Evolutionary conservation across 495 filamentous ascomycete species (phyloP).

Genomic region (Staphylotrichum longicolle): DNA sequence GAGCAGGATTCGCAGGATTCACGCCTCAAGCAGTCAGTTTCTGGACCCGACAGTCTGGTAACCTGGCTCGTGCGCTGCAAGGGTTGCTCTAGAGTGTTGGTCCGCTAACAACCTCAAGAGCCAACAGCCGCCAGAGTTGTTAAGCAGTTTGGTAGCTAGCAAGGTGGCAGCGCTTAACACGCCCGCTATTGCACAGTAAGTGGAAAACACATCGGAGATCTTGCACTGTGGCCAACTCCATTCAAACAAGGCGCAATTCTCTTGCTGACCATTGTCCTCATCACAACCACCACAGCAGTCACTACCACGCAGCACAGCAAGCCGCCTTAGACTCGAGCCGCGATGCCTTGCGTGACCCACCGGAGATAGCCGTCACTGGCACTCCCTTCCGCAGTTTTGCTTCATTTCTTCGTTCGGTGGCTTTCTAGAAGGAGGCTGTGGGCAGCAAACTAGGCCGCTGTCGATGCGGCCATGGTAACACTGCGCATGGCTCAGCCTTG

Average conservation of each 20-base stretch:
- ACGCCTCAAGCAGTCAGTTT: too few relatives aligned
- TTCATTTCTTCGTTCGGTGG: not conserved
- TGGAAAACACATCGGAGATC: too few relatives aligned
- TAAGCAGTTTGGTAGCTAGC: too few relatives aligned
- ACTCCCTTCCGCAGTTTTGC: not conserved
- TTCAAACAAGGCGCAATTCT: not conserved
- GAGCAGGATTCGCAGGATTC: not conserved
- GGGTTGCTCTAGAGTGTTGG: too few relatives aligned
- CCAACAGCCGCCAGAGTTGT: too few relatives aligned
- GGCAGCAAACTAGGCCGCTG: constrained; percentile 5
- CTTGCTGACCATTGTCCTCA: not conserved
- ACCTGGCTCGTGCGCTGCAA: constrained; percentile 6
- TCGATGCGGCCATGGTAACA: constrained; percentile 21
- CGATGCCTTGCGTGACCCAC: not conserved
- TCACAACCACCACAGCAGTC: not conserved
- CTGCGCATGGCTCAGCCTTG: constrained; percentile 14
- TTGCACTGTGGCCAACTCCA: not conserved
- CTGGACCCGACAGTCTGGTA: constrained; percentile 11
- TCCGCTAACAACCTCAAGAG: too few relatives aligned
- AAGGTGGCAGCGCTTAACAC: too few relatives aligned
- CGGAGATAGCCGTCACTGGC: not conserved
- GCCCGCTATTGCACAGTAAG: too few relatives aligned
- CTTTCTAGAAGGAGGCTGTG: constrained; percentile 17
- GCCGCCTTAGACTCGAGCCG: too few relatives aligned
- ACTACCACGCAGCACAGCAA: too few relatives aligned